phyloP scores from a whole-genome alignment of 169 alveolate genomes.

The Plasmodium sp. region DNA sequence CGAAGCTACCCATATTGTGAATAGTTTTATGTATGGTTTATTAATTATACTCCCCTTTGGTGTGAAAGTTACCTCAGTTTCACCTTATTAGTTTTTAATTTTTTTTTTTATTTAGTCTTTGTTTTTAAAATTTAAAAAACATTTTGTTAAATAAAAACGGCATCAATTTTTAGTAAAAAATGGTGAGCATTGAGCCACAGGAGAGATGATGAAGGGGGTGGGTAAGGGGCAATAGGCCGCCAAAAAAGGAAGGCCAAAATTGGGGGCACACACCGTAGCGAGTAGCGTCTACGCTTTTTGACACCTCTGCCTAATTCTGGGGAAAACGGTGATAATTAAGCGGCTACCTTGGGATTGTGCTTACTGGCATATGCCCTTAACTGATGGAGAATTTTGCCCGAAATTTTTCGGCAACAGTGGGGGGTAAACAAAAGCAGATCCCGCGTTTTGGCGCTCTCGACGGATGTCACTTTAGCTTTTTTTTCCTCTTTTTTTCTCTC shows the following conservation, averaged over 20 bases:
- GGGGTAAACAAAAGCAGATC: background rate
- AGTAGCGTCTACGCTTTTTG: background rate
- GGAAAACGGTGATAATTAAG: background rate
- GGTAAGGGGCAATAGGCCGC: background rate
- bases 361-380: background rate
- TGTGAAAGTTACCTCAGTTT: constrained; percentile 10
- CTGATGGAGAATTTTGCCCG: background rate
- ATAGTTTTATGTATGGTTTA: constrained; percentile 24
- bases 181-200: background rate
- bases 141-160: constrained; percentile 15
- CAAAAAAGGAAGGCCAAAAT: background rate
- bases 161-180: background rate
- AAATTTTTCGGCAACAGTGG: background rate
- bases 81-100: constrained; percentile 7
- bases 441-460: background rate
- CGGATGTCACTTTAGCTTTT: background rate
- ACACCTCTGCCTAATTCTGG: background rate
- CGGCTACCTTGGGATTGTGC: background rate
- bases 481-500: background rate
- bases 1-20: background rate
- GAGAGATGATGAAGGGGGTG: background rate
- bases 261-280: background rate
- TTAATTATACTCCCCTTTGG: constrained; percentile 18
- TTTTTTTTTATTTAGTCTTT: background rate
- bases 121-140: constrained; percentile 28